Base-by-base conservation (phyloP, 768 basidiomycete genomes). In the Rhizopogon vesiculosus region DNA sequence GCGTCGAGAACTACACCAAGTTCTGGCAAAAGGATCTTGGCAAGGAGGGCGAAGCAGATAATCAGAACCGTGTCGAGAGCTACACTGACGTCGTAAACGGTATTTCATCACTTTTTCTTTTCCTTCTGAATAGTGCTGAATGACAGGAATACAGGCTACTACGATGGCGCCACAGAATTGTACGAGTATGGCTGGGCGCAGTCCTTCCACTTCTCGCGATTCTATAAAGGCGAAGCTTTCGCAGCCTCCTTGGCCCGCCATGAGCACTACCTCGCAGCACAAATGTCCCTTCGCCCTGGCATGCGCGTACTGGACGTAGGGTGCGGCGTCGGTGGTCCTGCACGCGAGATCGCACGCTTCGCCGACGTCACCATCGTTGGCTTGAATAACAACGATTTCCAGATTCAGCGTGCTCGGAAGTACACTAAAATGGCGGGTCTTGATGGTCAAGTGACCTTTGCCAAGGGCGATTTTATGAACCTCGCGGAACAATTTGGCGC, bases 251-350 rank as follows among this genome's bases (percentile, higher is more conserved):
- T 70, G 15, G 94, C 96, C 28, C 88, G 97, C 42, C 96, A 98
- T 65, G 96, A 99, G 74, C 96, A 99, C 75, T 98, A 95, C 75
- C 91, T 99, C 61, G 86, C 94, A 5, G 76, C 88, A 8, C 82
- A 91, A 66, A 93, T 98, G 87, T 69, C 72, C 45, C 76, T 99
- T 57, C 83, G 83, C 51, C 84, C 93, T 0, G 92, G 93, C 42
- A 97, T 97, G 94, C 84, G 87, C 35, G 95, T 99, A 42, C 87
- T 99, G 57, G 97, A 99, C 67, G 95, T 99, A 56, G 97, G 97
- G 3, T 98, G 97, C 70, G 97, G 97, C 69, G 89, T 99, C 53
- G 97, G 97, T 46, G 97, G 97, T 0, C 97, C 97, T 22, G 97
- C 97, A 8, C 84, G 96, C 46, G 91, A 94, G 70, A 99, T 99